phyloP scores from a whole-genome alignment of 768 basidiomycete genomes.

The Boletus tomentosulus region DNA sequence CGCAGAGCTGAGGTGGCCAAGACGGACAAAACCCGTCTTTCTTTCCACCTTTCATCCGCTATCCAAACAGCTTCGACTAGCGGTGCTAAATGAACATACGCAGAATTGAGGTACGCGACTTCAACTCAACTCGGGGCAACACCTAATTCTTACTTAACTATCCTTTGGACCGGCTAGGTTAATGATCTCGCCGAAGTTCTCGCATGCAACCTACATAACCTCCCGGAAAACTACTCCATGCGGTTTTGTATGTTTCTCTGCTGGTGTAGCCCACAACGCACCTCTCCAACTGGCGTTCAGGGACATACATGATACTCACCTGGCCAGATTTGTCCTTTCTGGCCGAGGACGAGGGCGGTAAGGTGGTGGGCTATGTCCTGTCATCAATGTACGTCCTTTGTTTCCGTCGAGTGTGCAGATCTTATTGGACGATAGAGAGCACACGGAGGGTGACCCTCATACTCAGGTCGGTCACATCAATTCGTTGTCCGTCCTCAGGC shows the following conservation, averaged over 20 bases:
- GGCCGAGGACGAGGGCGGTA: constrained; percentile 45
- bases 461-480: constrained; percentile 25
- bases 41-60: neutral
- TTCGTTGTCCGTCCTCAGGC: constrained; percentile 25
- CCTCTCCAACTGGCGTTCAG: constrained; percentile 26
- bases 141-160: neutral
- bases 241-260: constrained; percentile 23
- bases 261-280: neutral
- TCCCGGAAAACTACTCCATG: constrained; percentile 48
- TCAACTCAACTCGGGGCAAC: neutral
- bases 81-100: constrained; percentile 26
- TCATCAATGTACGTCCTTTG: constrained; percentile 46
- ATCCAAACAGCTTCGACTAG: neutral
- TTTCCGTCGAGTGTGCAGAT: neutral
- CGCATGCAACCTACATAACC: constrained; percentile 46
- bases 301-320: constrained; percentile 42
- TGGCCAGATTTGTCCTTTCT: constrained; percentile 56
- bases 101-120: constrained; percentile 23
- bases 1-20: neutral
- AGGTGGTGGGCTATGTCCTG: constrained; percentile 54
- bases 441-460: constrained; percentile 10
- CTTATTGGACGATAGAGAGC: constrained; percentile 22
- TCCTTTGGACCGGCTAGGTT: constrained; percentile 26
- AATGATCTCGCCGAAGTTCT: constrained; percentile 48
- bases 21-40: neutral